Conservation (phyloP, 2,329 filamentous ascomycete species). For the Rutstroemia sp. region DNA sequence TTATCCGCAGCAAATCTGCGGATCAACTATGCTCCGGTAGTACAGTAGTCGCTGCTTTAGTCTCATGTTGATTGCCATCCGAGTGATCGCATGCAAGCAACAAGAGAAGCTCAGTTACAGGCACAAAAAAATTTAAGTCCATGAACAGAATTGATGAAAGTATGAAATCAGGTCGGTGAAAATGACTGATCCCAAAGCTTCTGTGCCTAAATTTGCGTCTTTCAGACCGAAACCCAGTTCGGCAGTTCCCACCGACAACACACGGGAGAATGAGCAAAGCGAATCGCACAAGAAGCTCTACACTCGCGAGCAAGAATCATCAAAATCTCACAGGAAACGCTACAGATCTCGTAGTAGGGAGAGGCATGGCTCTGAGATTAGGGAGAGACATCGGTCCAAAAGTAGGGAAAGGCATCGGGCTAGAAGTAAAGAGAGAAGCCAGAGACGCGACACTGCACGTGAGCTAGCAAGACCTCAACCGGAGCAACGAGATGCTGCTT, state of each 20-base stretch:
- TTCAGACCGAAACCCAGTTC: conserved; percentile 49
- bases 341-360: conserved; percentile 9
- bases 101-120: no score
- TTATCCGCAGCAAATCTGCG: background rate
- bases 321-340: conserved; percentile 1
- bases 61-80: background rate
- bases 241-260: background rate
- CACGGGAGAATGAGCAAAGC: conserved; percentile 13
- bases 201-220: conserved; percentile 65
- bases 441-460: background rate
- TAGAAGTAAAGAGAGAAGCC: background rate
- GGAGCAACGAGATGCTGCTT: background rate
- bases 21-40: background rate
- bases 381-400: conserved; percentile 2
- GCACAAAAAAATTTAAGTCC: no score
- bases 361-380: background rate
- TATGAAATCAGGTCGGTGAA: background rate
- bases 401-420: conserved; percentile 1
- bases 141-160: background rate
- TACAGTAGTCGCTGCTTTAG: conserved; percentile 2
- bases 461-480: conserved; percentile 4
- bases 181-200: conserved; percentile 25
- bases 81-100: background rate
- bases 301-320: background rate
- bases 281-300: conserved; percentile 1